These are phyloP conservation scores for Kurtzmaniella fragi DNA, from an alignment of 805 yeast genomes.

Conservation along the genomic window DNA sequence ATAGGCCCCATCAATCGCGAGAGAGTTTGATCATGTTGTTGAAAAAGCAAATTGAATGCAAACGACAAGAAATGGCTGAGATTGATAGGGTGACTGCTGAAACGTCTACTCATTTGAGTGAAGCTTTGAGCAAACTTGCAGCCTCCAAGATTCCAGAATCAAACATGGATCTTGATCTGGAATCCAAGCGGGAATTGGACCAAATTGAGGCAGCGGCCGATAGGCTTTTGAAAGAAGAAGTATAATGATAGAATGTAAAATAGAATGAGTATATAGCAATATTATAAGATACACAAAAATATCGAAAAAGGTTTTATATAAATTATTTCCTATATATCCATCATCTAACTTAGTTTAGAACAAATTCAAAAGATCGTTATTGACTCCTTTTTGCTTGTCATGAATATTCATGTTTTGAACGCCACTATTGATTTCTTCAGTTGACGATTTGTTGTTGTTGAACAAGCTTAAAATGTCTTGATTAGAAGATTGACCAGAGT, in stretches of 20 bases:
- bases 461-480: conserved; percentile 48
- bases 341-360: conserved; percentile 15
- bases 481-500: conserved; percentile 15
- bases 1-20: conserved; percentile 92
- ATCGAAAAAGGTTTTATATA: no score
- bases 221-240: no score
- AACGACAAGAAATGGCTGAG: conserved; percentile 46
- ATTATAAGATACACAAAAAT: no score
- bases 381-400: conserved; percentile 6
- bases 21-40: conserved; percentile 77
- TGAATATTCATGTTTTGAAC: conserved; percentile 6
- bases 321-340: no score
- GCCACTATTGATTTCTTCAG: conserved; percentile 9
- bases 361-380: conserved; percentile 34
- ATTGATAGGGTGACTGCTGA: conserved; percentile 37
- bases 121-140: no score
- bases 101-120: no score
- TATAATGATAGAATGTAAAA: no score
- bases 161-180: no score
- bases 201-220: no score
- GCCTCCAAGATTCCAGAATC: no score
- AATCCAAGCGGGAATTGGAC: no score
- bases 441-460: conserved; percentile 10
- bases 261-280: no score
- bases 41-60: conserved; percentile 64